Evolutionary conservation across 1,284 basidiomycete genomes (phyloP), one percentile per base, ranked within the genome.

Genomic region (Chalciporus sp.): DNA sequence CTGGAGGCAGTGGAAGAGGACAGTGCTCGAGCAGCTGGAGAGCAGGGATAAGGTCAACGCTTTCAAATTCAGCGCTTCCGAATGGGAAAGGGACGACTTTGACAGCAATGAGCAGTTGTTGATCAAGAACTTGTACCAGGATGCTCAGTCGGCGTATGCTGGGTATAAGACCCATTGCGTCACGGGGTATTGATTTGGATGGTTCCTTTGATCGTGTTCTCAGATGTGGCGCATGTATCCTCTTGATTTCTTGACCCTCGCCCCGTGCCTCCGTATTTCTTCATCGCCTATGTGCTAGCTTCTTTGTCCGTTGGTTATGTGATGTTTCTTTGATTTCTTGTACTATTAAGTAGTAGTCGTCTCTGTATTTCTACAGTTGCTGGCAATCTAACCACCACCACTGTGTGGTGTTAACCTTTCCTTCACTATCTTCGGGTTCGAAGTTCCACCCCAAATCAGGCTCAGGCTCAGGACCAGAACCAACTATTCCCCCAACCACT

Each of bases 1-100:
- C 16, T 65, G 63, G 65, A 56, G 6, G 39, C 46, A 11, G 37
- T 66, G 62, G 60, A 65, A 65, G 48, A 48, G 53, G 10, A 49
- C 42, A 12, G 29, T 65, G 6, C 12, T 51, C 31, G 11, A 50
- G 5, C 58, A 49, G 26, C 40, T 68, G 1, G 23, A 23, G 23
- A 3, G 20, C 19, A 3, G 1, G 4, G 27, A 8, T 1, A 46
- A 53, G 26, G 37, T 51, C 7, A 28, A 27, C 23, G 47, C 48
- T 17, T 53, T 68, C 40, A 39, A 49, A 12, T 68, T 65, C 17
- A 23, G 54, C 6, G 16, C 46, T 1, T 28, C 39, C 11, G 59
- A 65, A 28, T 62, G 53, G 61, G 39, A 64, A 11, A 17, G 57
- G 14, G 3, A 29, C 4, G 50, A 16, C 11, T 56, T 60, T 23